Percentiles rank a stretch among this genome's conserved stretches.
phyloP scores from a whole-genome alignment of 257 asterid genomes.

The Gentiana straminea region DNA sequence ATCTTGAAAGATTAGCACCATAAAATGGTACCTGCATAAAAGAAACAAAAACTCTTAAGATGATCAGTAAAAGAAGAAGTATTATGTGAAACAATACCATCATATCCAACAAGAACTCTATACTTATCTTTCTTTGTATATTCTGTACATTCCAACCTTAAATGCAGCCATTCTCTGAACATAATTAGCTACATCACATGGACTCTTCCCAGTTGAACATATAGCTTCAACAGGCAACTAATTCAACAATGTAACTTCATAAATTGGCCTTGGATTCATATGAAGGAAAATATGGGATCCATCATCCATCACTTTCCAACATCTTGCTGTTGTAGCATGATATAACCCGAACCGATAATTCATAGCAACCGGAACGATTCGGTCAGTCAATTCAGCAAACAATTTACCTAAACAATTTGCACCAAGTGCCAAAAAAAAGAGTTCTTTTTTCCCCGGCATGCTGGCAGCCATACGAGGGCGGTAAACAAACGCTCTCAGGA shows the following conservation, averaged over 20 bases:
- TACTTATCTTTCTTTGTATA: conserved; percentile 85
- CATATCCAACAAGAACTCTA: conserved; percentile 77
- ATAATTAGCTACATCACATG: conserved; percentile 83
- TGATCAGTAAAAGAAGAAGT: conserved; percentile 8
- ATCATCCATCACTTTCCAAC: conserved; percentile 48
- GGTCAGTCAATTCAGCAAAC: conserved; percentile 74
- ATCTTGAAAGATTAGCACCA: too few species aligned
- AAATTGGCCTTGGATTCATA: conserved; percentile 87
- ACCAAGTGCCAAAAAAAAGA: conserved; percentile 34
- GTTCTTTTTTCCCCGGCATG: conserved; percentile 29
- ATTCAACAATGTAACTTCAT: conserved; percentile 69
- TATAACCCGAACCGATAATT: conserved; percentile 66
- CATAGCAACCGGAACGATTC: conserved; percentile 83
- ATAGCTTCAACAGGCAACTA: conserved; percentile 81
- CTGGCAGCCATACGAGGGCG: too few species aligned
- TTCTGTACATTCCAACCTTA: conserved; percentile 91
- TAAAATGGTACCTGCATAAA: too few species aligned
- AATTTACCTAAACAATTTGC: conserved; percentile 50
- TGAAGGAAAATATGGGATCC: conserved; percentile 82
- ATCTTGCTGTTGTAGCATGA: conserved; percentile 85
- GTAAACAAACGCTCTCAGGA: conserved; percentile 15
- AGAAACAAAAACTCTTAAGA: conserved; percentile 6
- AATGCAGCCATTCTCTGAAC: conserved; percentile 71
- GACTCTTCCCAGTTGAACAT: conserved; percentile 68
- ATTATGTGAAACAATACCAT: conserved; percentile 47